Base-by-base conservation (phyloP, 352 stramenopile species). In the Phytophthora pluvialis region DNA sequence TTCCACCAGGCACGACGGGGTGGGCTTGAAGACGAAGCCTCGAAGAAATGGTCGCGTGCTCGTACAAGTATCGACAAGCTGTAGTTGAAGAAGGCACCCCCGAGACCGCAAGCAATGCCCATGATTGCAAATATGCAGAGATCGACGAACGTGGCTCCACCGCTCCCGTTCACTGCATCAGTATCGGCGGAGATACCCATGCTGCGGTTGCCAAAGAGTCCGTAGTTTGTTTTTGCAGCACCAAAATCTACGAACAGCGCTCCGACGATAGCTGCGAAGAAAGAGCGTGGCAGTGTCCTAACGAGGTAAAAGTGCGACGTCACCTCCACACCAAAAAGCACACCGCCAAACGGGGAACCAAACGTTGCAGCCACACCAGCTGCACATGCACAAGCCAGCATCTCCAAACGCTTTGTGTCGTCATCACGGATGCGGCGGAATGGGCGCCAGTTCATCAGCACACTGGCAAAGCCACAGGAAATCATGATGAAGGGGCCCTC, bases 401-500 rank as follows among this genome's bases (percentile, higher is more conserved):
- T 93, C 53, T 95, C 84, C 8, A 93, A 64, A 10, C 86, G 77
- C 60, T 94, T 94, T 16, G 76, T 87, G 45, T 91, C 82, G 44
- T 94, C 85, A 54, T 94, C 81, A 57, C 86, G 77, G 70, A 94
- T 89, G 21, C 84, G 83, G 13, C 73, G 68, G 56, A 94, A 94
- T 21, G 77, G 46, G 25, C 73, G 64, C 52, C 83, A 77, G 53
- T 89, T 83, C 81, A 97, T 91, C 16, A 97, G 58, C 13, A 90
- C 63, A 45, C 80, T 88, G 28, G 87, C 86, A 70, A 96, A 91
- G 28, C 80, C 83, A 53, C 83, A 93, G 9, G 85, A 89, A 60
- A 95, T 95, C 83, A 94, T 93, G 57, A 97, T 92, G 65, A 94
- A 95, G 18, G 89, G 86, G 0, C 89, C 89, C 75, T 96, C 89